Evolutionary conservation across 2,329 filamentous ascomycete genomes (phyloP).

Genomic region (Alternaria triticimaculans): DNA sequence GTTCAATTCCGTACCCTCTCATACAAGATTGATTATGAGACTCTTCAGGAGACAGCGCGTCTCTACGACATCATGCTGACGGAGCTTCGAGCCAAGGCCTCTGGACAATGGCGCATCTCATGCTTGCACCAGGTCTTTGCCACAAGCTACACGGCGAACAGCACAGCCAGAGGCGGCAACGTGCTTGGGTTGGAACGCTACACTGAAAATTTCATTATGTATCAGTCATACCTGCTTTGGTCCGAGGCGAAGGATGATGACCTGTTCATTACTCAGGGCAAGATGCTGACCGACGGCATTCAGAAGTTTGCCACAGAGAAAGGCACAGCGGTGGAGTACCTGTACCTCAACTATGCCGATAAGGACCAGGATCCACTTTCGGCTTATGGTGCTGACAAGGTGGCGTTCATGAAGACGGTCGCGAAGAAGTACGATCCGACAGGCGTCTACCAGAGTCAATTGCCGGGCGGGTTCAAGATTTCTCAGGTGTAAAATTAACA

Average conservation of each 20-base stretch:
- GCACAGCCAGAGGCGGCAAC: constrained; percentile 25
- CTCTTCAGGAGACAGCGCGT: neutral
- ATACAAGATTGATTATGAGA: neutral
- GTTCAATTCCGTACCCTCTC: neutral
- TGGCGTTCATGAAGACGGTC: constrained; percentile 40
- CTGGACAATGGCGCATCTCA: constrained; percentile 13
- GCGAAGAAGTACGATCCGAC: constrained; percentile 49
- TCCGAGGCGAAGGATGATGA: constrained; percentile 15
- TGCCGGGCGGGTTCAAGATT: constrained; percentile 53
- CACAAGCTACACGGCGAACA: constrained; percentile 20
- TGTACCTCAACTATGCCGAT: constrained; percentile 47
- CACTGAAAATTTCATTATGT: constrained; percentile 27
- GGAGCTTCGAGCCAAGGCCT: neutral
- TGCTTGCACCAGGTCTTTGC: constrained; percentile 29
- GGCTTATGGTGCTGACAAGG: constrained; percentile 51
- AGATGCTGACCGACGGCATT: constrained; percentile 17
- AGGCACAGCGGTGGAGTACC: constrained; percentile 12
- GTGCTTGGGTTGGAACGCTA: constrained; percentile 28
- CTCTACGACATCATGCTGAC: neutral
- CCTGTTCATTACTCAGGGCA: neutral
- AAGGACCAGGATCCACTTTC: constrained; percentile 44
- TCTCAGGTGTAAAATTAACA: neutral
- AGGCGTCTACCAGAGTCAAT: constrained; percentile 48
- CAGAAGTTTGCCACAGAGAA: constrained; percentile 9
- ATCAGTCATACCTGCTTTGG: constrained; percentile 14